Evolutionary conservation across 1,139 yeast species (phyloP).

Genomic region (Candida glucosophila): DNA sequence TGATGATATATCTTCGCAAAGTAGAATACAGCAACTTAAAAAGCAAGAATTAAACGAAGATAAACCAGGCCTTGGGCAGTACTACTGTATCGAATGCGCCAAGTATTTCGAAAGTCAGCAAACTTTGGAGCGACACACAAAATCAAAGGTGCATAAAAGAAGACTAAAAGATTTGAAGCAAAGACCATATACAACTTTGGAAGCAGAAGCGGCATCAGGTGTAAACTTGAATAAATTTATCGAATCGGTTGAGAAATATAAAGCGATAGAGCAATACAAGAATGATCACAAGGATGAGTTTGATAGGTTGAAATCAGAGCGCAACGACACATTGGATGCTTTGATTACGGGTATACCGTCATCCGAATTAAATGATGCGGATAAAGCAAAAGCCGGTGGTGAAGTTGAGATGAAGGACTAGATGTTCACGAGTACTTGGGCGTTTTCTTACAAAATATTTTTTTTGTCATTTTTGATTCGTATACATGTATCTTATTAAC

Average conservation of each 20-base stretch:
- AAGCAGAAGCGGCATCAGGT: constrained; percentile 89
- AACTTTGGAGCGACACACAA: constrained; percentile 65
- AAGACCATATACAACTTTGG: constrained; percentile 80
- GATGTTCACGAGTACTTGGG: no score
- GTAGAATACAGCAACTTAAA: constrained; percentile 53
- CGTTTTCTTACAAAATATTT: no score
- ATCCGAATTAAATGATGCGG: no score
- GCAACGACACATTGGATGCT: constrained; percentile 34
- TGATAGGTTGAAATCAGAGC: constrained; percentile 26
- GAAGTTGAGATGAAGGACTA: constrained; percentile 14
- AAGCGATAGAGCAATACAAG: constrained; percentile 31
- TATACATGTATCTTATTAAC: no score
- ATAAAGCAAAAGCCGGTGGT: constrained; percentile 6
- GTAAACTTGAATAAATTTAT: constrained; percentile 60
- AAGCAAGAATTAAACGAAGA: constrained; percentile 85
- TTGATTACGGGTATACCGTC: constrained; percentile 26
- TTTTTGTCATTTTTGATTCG: no score
- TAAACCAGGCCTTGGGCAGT: constrained; percentile 90
- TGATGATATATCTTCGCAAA: constrained; percentile 60
- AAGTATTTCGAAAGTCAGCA: constrained; percentile 76
- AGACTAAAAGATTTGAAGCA: constrained; percentile 66
- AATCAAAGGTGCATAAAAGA: constrained; percentile 77
- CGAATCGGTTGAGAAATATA: constrained; percentile 50
- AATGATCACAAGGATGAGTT: constrained; percentile 30
- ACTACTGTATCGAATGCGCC: constrained; percentile 90